Conservation (phyloP, 1,139 yeast genomes). For the Nematodospora anomalae region DNA sequence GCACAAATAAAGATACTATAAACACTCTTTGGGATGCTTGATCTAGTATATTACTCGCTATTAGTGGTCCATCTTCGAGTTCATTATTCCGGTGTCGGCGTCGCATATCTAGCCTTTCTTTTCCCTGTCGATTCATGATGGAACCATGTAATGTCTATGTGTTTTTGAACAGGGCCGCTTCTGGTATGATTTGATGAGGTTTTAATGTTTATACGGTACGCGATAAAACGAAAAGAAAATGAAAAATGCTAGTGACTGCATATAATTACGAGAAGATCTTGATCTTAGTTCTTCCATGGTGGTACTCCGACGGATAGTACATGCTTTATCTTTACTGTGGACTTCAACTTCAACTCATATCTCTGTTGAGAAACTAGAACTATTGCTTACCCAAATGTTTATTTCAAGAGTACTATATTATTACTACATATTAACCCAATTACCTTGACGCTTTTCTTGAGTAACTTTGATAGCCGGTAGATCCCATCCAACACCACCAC, state of each 20-base stretch:
- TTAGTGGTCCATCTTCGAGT: conserved; percentile 22
- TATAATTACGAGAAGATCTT: too few species aligned
- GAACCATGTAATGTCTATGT: too few species aligned
- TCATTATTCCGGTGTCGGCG: background rate
- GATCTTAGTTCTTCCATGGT: conserved; percentile 1
- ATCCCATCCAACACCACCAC: conserved; percentile 92
- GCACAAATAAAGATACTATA: conserved; percentile 61
- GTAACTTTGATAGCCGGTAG: conserved; percentile 78
- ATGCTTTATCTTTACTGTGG: too few species aligned
- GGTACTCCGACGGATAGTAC: too few species aligned
- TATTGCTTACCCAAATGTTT: too few species aligned
- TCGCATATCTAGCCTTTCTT: conserved; percentile 2
- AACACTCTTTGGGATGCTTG: conserved; percentile 80
- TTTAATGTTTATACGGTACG: too few species aligned
- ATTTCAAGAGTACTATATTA: too few species aligned
- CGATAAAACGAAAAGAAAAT: too few species aligned
- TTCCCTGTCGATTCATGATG: conserved; percentile 1
- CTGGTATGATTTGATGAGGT: too few species aligned
- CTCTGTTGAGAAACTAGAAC: too few species aligned
- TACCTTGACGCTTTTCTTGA: conserved; percentile 63
- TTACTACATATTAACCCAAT: conserved; percentile 52
- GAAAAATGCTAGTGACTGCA: background rate
- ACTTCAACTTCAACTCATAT: too few species aligned
- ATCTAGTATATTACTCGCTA: conserved; percentile 62
- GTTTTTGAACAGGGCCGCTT: too few species aligned